Percentiles rank a stretch among this genome's conserved stretches.
Conservation (phyloP, 2,329 filamentous ascomycete species). For the Pyrenophora teres region DNA sequence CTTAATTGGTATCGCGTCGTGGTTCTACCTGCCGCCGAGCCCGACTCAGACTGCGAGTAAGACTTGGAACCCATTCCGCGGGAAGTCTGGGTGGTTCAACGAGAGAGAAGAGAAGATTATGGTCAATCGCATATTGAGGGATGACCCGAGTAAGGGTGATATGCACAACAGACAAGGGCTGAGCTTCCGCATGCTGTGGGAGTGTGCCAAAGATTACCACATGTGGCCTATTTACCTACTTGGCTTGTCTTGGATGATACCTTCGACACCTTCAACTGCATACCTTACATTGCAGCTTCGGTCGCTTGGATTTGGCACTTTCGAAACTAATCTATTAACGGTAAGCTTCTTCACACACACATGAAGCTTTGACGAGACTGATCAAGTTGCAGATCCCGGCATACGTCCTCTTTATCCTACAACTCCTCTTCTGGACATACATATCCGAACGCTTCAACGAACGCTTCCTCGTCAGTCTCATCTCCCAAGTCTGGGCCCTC, state of each 20-base stretch:
- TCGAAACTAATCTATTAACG: constrained; percentile 47
- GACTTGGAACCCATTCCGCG: constrained; percentile 54
- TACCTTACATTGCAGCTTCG: constrained; percentile 46
- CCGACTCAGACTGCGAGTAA: constrained; percentile 67
- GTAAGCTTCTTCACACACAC: constrained; percentile 18
- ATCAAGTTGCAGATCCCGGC: constrained; percentile 45
- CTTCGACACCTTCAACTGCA: constrained; percentile 33
- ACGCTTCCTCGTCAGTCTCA: constrained; percentile 54
- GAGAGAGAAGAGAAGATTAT: constrained; percentile 71
- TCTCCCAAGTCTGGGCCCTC: constrained; percentile 48
- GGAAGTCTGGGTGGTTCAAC: constrained; percentile 68
- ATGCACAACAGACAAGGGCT: constrained; percentile 66
- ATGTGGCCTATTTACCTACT: constrained; percentile 55
- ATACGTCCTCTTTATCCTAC: constrained; percentile 54
- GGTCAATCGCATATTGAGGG: constrained; percentile 65
- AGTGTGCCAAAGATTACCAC: constrained; percentile 59
- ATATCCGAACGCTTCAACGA: constrained; percentile 57
- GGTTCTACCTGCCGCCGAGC: constrained; percentile 52
- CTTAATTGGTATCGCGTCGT: constrained; percentile 44
- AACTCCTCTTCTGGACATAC: constrained; percentile 57
- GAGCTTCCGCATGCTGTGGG: constrained; percentile 54
- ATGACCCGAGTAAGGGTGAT: constrained; percentile 62
- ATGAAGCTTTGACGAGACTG: neutral
- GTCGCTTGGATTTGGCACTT: constrained; percentile 44
- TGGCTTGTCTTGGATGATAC: constrained; percentile 46